Evolutionary conservation across 2,329 filamentous ascomycete species (phyloP), one percentile per base, ranked within the genome.

Genomic region (Daldinia sp.): DNA sequence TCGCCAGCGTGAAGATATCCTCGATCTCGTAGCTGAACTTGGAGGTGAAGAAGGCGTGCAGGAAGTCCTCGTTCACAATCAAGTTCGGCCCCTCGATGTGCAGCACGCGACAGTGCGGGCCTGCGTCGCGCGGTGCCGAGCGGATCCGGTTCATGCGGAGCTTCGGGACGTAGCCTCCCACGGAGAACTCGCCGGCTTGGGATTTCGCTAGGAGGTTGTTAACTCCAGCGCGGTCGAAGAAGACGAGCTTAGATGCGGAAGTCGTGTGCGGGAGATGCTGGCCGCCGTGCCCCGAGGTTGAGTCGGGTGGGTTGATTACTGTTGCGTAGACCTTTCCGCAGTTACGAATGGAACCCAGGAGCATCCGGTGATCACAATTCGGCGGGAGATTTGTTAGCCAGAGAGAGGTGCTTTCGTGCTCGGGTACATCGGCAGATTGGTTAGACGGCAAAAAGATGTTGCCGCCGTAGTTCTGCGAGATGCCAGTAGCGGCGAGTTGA

Each of bases 311-410:
- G 75, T 85, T 87, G 75, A 87, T 82, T 58, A 81, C 81, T 1
- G 77, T 77, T 45, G 82, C 82, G 69, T 77, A 86, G 9, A 87
- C 73, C 57, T 85, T 83, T 1, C 85, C 85, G 27, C 81, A 74
- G 61, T 76, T 69, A 9, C 78, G 77, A 41, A 87, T 79, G 2
- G 75, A 64, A 1, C 68, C 59, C 1, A 87, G 78, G 1, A 87
- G 80, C 66, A 80, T 75, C 23, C 72, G 66, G 37, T 80, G 76
- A 1, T 75, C 79, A 39, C 82, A 72, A 53, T 76, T 64, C 0
- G 80, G 75, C 0, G 84, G 82, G 0, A 87, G 77, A 50, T 83
- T 82, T 1, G 80, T 83, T 23, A 87, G 66, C 80, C 83, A 87
- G 1, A 87, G 74, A 0, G 82, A 78, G 29, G 83, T 84, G 71